A percentile compares a stretch with the other conserved stretches of the same genome.
Evolutionary conservation across 345 rosid species (phyloP).

Genomic region (Acer yangbiense): DNA sequence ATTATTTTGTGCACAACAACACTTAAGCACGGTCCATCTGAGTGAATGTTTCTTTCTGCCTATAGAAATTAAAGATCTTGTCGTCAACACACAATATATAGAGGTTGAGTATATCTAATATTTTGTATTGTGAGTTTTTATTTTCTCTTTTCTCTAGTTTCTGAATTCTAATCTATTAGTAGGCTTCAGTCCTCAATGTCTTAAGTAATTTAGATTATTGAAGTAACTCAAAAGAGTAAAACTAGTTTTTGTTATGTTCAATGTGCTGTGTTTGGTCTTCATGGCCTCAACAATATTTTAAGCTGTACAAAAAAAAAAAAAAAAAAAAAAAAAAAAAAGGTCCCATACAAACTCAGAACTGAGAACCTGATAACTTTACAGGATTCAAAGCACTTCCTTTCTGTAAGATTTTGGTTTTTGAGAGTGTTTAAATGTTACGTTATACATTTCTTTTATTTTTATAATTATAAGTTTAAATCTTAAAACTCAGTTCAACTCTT

Average conservation of each 20-base stretch:
- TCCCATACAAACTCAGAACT: neutral
- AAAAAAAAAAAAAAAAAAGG: neutral
- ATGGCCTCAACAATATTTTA: too few relatives aligned
- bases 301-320: too few relatives aligned
- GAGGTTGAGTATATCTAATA: neutral
- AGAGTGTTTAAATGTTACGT: neutral
- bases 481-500: neutral
- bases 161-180: neutral
- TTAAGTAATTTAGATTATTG: neutral
- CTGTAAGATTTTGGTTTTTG: neutral
- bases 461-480: neutral
- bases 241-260: neutral
- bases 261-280: neutral
- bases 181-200: neutral
- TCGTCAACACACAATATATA: neutral
- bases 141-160: neutral
- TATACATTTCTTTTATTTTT: neutral
- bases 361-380: neutral
- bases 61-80: neutral
- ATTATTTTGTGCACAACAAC: too few relatives aligned
- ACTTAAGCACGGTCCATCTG: neutral
- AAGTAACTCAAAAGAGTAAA: neutral
- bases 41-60: neutral
- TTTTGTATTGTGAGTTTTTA: neutral
- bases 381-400: neutral